Evolutionary conservation across 129 eudicot species (phyloP), one percentile per base, ranked within the genome.

Genomic region (Pseudognaphalium luteoalbum): DNA sequence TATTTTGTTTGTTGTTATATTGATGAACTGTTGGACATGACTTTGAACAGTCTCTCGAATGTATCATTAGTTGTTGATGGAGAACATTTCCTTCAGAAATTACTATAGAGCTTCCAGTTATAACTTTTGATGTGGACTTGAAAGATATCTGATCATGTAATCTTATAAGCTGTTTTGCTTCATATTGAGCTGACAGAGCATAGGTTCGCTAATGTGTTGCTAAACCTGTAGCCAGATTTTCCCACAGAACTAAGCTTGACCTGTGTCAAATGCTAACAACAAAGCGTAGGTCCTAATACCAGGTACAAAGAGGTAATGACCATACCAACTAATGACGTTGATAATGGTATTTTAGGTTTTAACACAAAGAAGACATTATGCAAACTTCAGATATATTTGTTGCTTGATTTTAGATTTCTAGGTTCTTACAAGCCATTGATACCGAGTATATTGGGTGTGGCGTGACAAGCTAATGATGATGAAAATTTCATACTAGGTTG

Each of bases 401-500:
- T 19, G 21, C 22, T 54, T 54, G 21, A n/a, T 17, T 20, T 37
- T 25, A 66, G 71, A 65, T 65, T 65, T 37, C 52, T 66, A 35
- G 47, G 71, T 66, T 8, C 47, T n/a, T 35, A 66, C 17, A 39
- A 33, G 71, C 29, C 15, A 42, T 67, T 37, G 17, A 39, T 67
- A 67, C 17, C 11, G 30, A 17, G 17, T 67, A 59, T 22, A 59
- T 35, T 39, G 15, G 39, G 54, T 67, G 71, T 67, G 72, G 33
- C 33, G 10, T 67, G 54, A 37, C 52, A n/a, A 67, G 32, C 12
- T 59, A 59, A 3, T 17, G 21, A 67, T 35, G 12, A 67, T n/a
- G 54, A 37, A 37, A 67, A 67, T 37, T 67, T 66, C 4, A 37
- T 66, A 66, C 51, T 35, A n/a, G 71, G 20, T 35, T 52, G 51